Evolutionary conservation across 495 filamentous ascomycete species (phyloP).

Genomic region (Talaromyces stipitatus): DNA sequence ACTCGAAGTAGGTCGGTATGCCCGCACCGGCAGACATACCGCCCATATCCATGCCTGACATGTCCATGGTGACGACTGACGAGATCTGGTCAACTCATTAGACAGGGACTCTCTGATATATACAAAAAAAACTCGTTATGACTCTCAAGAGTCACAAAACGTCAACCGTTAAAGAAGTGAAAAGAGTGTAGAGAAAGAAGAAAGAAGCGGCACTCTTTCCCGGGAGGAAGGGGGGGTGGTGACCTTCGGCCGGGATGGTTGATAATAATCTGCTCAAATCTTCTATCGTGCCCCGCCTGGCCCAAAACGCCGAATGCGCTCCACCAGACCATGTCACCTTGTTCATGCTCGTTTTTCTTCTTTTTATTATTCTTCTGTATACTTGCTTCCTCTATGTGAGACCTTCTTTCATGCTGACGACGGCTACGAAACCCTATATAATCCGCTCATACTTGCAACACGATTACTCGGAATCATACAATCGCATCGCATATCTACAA

Average conservation of each 20-base stretch:
- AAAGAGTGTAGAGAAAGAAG: neutral
- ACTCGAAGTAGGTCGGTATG: constrained; percentile 32
- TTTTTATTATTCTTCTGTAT: neutral
- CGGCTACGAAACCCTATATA: neutral
- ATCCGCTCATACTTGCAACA: no score
- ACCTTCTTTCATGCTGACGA: neutral
- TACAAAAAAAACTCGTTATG: no score
- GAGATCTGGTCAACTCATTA: no score
- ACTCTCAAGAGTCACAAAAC: no score
- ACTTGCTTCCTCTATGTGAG: neutral
- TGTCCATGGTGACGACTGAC: constrained; percentile 21
- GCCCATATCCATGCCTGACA: constrained; percentile 29
- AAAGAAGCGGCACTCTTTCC: neutral
- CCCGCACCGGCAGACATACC: constrained; percentile 41
- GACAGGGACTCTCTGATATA: no score
- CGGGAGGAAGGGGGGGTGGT: neutral
- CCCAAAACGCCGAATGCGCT: constrained; percentile 1
- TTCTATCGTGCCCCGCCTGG: neutral
- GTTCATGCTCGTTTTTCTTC: neutral
- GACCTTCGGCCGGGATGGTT: neutral
- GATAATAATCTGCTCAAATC: neutral
- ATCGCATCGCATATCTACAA: neutral
- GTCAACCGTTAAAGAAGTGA: no score
- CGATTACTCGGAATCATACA: neutral
- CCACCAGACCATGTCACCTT: neutral